Percentiles rank a stretch among this genome's conserved stretches.
Conservation (phyloP, 2,329 filamentous ascomycete genomes). For the Paramyrothecium sp. region DNA sequence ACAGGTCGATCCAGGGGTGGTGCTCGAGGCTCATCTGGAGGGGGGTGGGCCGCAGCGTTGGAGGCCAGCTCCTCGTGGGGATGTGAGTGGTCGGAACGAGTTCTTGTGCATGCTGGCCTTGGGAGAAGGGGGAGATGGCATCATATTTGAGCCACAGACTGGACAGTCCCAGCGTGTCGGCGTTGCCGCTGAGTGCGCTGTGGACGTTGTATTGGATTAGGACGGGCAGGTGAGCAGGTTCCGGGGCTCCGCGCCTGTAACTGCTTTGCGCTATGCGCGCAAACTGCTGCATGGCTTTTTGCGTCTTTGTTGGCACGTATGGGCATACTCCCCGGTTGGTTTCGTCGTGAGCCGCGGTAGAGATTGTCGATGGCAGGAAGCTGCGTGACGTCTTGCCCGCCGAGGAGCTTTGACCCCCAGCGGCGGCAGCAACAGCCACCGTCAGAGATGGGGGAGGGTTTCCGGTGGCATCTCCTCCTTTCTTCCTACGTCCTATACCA, state of each 20-base stretch:
- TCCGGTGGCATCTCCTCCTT: too few relatives aligned
- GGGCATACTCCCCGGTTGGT: too few relatives aligned
- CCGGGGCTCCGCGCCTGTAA: not conserved
- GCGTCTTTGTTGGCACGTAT: not conserved
- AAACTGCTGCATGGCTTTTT: not conserved
- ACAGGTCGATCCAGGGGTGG: conserved; percentile 34
- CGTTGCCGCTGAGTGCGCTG: not conserved
- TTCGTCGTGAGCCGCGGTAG: too few relatives aligned
- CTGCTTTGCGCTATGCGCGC: not conserved
- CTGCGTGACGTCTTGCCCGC: too few relatives aligned
- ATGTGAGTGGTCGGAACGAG: not conserved
- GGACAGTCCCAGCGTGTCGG: not conserved
- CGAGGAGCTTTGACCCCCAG: too few relatives aligned
- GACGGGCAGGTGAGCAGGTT: not conserved
- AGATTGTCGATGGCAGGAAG: too few relatives aligned
- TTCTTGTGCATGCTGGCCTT: not conserved
- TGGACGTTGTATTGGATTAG: conserved; percentile 1
- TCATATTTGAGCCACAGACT: not conserved
- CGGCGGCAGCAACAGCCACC: too few relatives aligned
- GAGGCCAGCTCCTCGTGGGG: not conserved
- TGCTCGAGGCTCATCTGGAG: conserved; percentile 14
- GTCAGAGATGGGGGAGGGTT: too few relatives aligned
- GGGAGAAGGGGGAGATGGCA: not conserved
- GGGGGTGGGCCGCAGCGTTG: not conserved
- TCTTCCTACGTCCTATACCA: too few relatives aligned